A percentile compares a stretch with the other conserved stretches of the same genome.
These are phyloP conservation scores for Carex sylvatica DNA, from an alignment of 202 grass and related monocot species.

Conservation along the genomic window DNA sequence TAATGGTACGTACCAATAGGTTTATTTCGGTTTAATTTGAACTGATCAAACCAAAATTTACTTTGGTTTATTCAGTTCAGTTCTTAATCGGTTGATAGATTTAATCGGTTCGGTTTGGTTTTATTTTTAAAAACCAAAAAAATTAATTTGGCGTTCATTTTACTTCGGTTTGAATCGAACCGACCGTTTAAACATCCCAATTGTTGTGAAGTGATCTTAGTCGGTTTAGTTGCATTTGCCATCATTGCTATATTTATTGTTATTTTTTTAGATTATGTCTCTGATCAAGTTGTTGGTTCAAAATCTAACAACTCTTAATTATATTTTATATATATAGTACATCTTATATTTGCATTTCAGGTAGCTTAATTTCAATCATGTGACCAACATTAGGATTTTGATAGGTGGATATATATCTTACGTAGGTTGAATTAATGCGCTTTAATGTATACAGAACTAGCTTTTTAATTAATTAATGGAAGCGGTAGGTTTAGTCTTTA, in stretches of 20 bases:
- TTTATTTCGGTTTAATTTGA: too few species aligned
- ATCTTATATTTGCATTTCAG: neutral
- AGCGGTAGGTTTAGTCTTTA: neutral
- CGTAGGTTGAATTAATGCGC: constrained; percentile 1
- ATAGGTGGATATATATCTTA: neutral
- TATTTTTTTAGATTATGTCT: neutral
- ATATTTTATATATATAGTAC: neutral
- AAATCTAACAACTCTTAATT: neutral
- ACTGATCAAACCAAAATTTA: too few species aligned
- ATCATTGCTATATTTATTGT: neutral
- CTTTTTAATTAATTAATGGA: neutral
- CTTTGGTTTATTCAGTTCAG: too few species aligned
- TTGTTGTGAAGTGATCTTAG: neutral
- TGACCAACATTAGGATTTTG: neutral
- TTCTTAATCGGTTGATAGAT: too few species aligned
- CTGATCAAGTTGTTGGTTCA: neutral
- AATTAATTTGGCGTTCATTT: too few species aligned
- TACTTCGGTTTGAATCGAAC: too few species aligned
- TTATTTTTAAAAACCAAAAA: too few species aligned
- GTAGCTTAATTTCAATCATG: constrained; percentile 7
- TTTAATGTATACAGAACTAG: neutral
- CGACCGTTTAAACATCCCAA: too few species aligned
- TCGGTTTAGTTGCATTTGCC: constrained; percentile 13
- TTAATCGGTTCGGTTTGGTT: too few species aligned
- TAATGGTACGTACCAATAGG: too few species aligned